Evolutionary conservation across 2,329 filamentous ascomycete genomes (phyloP), one percentile per base, ranked within the genome.

Genomic region (Dothistroma septosporum): DNA sequence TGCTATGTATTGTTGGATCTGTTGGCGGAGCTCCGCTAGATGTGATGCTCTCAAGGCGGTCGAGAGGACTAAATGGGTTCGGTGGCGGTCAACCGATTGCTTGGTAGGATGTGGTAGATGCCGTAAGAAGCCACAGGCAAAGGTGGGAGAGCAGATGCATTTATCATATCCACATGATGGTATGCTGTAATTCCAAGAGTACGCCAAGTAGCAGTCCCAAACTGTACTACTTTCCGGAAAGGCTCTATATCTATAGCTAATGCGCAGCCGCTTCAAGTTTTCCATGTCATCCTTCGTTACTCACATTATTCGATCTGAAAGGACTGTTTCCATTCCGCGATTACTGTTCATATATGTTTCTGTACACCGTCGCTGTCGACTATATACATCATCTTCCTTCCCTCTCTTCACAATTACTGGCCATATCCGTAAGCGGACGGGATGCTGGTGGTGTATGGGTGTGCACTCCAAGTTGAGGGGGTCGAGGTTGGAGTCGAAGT

Each of bases 311-410:
- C 28, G 3, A 35, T 53, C n/a, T 21, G 12, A 31, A 53, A 53
- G 50, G 50, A 53, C 50, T 53, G 50, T 53, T 12, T 53, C 14
- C 48, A 4, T 4, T 48, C 2, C 31, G 31, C 21, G 7, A 53
- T 53, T 53, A 53, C 50, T 53, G 50, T n/a, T 53, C n/a, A 21
- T 53, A 53, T 53, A 32, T 19, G 33, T 24, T 33, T 53, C 50
- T 53, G 50, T 35, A 53, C 24, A 53, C 50, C 28, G 31, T 35
- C 8, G 8, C 28, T 35, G 50, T 35, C 31, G 31, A 21, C n/a
- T 53, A 16, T 21, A 28, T 28, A 28, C 41, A 44, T 19, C 4
- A n/a, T 14, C 5, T 9, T 6, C 10, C 24, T 35, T 6, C 6
- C 19, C 50, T 19, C 14, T n/a, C 24, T n/a, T 35, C 33, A 35